phyloP scores from a whole-genome alignment of 208 protist species.

The Blechomonas ayalai region DNA sequence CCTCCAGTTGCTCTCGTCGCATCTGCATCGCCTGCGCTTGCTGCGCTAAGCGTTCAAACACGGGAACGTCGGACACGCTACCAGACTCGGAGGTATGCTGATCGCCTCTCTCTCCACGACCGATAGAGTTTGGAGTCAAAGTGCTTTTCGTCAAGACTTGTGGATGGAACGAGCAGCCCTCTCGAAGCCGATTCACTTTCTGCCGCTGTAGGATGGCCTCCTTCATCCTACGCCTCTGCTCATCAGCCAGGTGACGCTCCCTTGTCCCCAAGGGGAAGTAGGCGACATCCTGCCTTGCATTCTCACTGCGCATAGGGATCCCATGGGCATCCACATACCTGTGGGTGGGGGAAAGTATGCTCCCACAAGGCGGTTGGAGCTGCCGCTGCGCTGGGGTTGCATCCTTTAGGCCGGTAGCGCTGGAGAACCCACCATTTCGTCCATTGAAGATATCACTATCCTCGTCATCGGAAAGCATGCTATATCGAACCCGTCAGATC shows the following conservation, averaged over 20 bases:
- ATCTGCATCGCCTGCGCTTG: constrained; percentile 29
- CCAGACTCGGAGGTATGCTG: not conserved
- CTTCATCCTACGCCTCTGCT: constrained; percentile 24
- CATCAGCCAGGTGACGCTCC: constrained; percentile 51
- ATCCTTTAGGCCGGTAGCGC: too few relatives aligned
- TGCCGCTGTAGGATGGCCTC: constrained; percentile 9
- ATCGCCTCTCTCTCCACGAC: not conserved
- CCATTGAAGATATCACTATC: too few relatives aligned
- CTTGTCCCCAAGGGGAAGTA: constrained; percentile 56
- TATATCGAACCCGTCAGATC: too few relatives aligned
- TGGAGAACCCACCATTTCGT: too few relatives aligned
- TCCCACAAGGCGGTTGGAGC: too few relatives aligned
- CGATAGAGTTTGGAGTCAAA: not conserved
- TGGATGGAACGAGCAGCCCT: constrained; percentile 33
- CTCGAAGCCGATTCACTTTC: constrained; percentile 3
- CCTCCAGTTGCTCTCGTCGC: constrained; percentile 14
- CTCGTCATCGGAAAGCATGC: too few relatives aligned
- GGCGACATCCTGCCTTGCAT: not conserved
- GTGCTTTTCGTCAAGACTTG: not conserved
- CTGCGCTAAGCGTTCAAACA: constrained; percentile 51
- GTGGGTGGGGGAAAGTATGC: too few relatives aligned
- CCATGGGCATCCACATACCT: too few relatives aligned
- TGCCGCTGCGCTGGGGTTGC: too few relatives aligned
- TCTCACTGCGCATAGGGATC: too few relatives aligned
- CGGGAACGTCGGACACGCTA: constrained; percentile 10